Conservation (phyloP, 371 early-diverging fungal species). For the Mucor indicus region DNA sequence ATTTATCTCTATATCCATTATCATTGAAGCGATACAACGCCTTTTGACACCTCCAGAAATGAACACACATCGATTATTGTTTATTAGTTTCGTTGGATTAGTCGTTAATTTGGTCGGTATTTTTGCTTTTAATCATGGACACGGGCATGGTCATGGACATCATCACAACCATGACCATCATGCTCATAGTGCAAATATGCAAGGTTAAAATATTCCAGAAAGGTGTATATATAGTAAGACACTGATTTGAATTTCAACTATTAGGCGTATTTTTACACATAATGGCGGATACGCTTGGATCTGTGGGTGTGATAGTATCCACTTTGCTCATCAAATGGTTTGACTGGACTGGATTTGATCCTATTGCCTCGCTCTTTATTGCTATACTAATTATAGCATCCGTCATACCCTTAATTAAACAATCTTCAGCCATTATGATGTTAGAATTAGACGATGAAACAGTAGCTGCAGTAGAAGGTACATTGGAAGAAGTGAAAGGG, state of each 20-base stretch:
- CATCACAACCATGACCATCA: slow-evolving; percentile 57
- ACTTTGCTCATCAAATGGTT: slow-evolving; percentile 85
- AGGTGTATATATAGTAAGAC: too few species aligned
- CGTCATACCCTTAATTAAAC: slow-evolving; percentile 81
- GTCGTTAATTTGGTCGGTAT: slow-evolving; percentile 92
- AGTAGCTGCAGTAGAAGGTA: slow-evolving; percentile 48
- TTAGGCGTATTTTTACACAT: slow-evolving; percentile 92
- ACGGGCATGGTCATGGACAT: slow-evolving; percentile 65
- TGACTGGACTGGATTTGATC: slow-evolving; percentile 95
- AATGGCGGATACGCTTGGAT: slow-evolving; percentile 93
- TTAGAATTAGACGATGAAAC: slow-evolving; percentile 49
- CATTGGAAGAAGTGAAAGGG: slow-evolving; percentile 47
- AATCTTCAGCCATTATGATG: slow-evolving; percentile 64
- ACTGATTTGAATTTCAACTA: not conserved
- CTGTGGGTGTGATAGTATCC: slow-evolving; percentile 93
- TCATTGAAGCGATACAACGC: slow-evolving; percentile 87
- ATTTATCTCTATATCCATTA: slow-evolving; percentile 83
- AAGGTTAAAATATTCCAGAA: too few species aligned
- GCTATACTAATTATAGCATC: slow-evolving; percentile 82
- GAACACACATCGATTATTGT: slow-evolving; percentile 78
- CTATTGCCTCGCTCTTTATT: slow-evolving; percentile 92
- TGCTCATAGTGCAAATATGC: slow-evolving; percentile 68
- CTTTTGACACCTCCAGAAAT: slow-evolving; percentile 84
- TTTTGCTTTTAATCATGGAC: slow-evolving; percentile 87
- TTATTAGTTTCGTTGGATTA: slow-evolving; percentile 88